Evolutionary conservation across 2,329 filamentous ascomycete genomes (phyloP).

Genomic region (Leptographium galeiforme): DNA sequence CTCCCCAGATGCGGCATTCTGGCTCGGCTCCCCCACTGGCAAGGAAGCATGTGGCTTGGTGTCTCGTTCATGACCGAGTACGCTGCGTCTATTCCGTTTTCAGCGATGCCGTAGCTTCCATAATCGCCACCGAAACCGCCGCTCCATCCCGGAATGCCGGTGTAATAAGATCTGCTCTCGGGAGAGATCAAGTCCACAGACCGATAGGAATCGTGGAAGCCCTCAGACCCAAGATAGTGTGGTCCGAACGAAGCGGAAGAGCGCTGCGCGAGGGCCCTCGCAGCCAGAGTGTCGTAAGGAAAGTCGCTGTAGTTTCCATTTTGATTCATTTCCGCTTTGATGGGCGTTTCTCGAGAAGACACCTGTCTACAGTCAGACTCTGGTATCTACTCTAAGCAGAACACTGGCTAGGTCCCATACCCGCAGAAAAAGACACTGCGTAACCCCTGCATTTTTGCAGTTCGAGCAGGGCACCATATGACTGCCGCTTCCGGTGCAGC

Average conservation of each 20-base stretch:
- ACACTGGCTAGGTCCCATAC: slow-evolving; percentile 29
- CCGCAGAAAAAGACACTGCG: slow-evolving; percentile 66
- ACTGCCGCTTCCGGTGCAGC: slow-evolving; percentile 75
- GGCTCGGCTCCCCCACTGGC: not conserved
- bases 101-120: not conserved
- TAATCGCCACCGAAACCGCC: not conserved
- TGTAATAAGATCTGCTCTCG: not conserved
- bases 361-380: slow-evolving; percentile 17
- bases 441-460: slow-evolving; percentile 61
- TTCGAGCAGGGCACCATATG: slow-evolving; percentile 69
- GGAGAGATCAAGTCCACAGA: slow-evolving; percentile 7
- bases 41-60: not conserved
- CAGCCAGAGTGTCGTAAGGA: slow-evolving; percentile 22
- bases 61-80: not conserved
- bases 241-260: slow-evolving; percentile 3
- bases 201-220: slow-evolving; percentile 28
- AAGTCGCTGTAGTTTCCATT: slow-evolving; percentile 15
- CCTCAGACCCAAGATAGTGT: not conserved
- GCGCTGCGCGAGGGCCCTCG: slow-evolving; percentile 15
- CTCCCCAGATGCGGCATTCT: not conserved
- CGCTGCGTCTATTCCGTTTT: not conserved
- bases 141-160: not conserved
- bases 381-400: not conserved
- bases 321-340: slow-evolving; percentile 16
- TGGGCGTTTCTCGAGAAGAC: slow-evolving; percentile 22